Evolutionary conservation across 75 land plant species (phyloP).

Genomic region (Pinus albicaulis): DNA sequence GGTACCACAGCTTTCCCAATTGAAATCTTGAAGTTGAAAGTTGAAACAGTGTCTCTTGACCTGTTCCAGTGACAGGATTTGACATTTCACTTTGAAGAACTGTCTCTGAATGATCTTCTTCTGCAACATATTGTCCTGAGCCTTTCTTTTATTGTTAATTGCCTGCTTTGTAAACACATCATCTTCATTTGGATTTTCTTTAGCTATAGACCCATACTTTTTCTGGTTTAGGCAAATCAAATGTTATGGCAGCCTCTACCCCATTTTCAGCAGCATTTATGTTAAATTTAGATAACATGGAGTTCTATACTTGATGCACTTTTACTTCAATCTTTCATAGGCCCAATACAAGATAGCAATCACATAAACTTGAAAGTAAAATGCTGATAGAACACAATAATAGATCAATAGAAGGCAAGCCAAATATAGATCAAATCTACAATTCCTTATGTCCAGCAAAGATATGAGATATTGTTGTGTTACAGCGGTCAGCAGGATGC

Average conservation of each 20-base stretch:
- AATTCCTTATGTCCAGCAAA: too few species aligned
- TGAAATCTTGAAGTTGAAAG: slow-evolving; percentile 93
- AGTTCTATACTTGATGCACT: too few species aligned
- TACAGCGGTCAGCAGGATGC: too few species aligned
- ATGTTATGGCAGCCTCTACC: slow-evolving; percentile 8
- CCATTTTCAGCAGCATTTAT: slow-evolving; percentile 16
- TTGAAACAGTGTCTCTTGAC: slow-evolving; percentile 72
- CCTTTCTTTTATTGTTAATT: slow-evolving; percentile 54
- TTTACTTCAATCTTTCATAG: too few species aligned
- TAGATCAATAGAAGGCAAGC: too few species aligned
- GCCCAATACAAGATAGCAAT: too few species aligned
- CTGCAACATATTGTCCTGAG: slow-evolving; percentile 43
- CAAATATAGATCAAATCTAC: too few species aligned
- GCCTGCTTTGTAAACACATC: slow-evolving; percentile 42
- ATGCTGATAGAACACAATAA: too few species aligned
- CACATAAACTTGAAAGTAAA: too few species aligned
- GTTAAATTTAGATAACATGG: too few species aligned
- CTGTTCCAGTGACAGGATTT: slow-evolving; percentile 69
- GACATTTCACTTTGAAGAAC: slow-evolving; percentile 28
- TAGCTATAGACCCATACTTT: slow-evolving; percentile 71
- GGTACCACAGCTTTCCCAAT: slow-evolving; percentile 87
- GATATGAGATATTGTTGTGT: too few species aligned
- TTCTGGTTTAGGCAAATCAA: slow-evolving; percentile 49
- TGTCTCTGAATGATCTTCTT: slow-evolving; percentile 34
- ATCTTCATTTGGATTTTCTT: slow-evolving; percentile 47